Evolutionary conservation across 495 filamentous ascomycete genomes (phyloP).

Genomic region (Daldinia bambusicola): DNA sequence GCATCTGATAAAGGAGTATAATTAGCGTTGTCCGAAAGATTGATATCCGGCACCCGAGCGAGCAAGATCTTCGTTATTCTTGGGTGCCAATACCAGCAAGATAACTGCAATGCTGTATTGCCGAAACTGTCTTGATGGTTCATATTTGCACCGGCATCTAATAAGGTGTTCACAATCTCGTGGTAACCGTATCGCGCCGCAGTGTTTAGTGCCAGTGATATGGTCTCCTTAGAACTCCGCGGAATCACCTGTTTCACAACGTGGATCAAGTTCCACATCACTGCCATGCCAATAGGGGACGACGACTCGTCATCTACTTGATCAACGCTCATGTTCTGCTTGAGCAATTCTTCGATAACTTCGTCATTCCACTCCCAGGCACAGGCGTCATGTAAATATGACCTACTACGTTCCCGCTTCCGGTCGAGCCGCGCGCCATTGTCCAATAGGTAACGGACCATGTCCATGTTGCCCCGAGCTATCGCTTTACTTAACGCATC

Average conservation of each 20-base stretch:
- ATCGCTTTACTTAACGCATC: slow-evolving; percentile 6
- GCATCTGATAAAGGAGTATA: slow-evolving; percentile 10
- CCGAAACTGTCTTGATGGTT: slow-evolving; percentile 29
- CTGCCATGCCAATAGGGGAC: slow-evolving; percentile 10
- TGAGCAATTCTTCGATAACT: slow-evolving; percentile 16
- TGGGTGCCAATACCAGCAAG: slow-evolving; percentile 20
- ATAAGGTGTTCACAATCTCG: slow-evolving; percentile 21
- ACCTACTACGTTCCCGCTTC: not conserved
- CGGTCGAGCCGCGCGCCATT: not conserved
- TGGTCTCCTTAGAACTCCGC: slow-evolving; percentile 11
- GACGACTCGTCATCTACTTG: slow-evolving; percentile 9
- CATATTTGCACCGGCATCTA: slow-evolving; percentile 36
- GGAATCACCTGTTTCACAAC: slow-evolving; percentile 14
- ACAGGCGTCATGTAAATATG: slow-evolving; percentile 16
- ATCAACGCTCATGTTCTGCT: slow-evolving; percentile 3
- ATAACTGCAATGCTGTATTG: slow-evolving; percentile 26
- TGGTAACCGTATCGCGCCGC: slow-evolving; percentile 24
- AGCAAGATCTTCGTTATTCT: slow-evolving; percentile 22
- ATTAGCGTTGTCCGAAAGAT: slow-evolving; percentile 12
- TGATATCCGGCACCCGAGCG: slow-evolving; percentile 9
- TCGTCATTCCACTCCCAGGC: slow-evolving; percentile 2
- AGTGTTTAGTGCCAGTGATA: slow-evolving; percentile 10
- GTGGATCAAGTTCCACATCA: slow-evolving; percentile 10
- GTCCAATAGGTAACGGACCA: slow-evolving; percentile 10
- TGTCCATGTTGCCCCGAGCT: not conserved